Evolutionary conservation across 2,329 filamentous ascomycete genomes (phyloP).

Genomic region (Calonectria pseudoturangicola): DNA sequence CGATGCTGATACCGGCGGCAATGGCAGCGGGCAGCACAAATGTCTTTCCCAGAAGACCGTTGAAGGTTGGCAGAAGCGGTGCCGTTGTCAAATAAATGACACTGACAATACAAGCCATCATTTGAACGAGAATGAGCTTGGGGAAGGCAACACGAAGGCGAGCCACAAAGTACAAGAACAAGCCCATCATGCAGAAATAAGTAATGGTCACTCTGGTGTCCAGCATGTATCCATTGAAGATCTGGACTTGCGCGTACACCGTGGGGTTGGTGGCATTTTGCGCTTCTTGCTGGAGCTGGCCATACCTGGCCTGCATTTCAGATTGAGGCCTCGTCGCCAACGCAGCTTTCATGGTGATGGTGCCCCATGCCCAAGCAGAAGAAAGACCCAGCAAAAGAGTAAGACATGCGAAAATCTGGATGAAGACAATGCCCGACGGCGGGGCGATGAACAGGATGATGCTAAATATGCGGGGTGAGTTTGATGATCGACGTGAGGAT

Average conservation of each 20-base stretch:
- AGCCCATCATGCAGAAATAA: constrained; percentile 47
- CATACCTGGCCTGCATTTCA: constrained; percentile 42
- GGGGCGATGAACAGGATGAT: constrained; percentile 49
- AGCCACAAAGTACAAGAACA: constrained; percentile 52
- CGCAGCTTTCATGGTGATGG: constrained; percentile 48
- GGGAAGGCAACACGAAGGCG: constrained; percentile 66
- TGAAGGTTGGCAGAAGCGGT: constrained; percentile 64
- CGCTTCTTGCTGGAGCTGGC: constrained; percentile 38
- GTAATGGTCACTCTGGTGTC: constrained; percentile 45
- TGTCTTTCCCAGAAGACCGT: constrained; percentile 57
- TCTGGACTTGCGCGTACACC: constrained; percentile 37
- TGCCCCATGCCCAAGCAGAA: constrained; percentile 46
- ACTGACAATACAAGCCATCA: constrained; percentile 69
- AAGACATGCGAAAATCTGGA: constrained; percentile 42
- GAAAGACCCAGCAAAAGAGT: constrained; percentile 42
- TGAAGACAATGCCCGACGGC: constrained; percentile 48
- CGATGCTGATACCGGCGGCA: constrained; percentile 66
- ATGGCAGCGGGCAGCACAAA: constrained; percentile 62
- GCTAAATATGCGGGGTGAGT: constrained; percentile 23
- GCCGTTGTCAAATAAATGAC: constrained; percentile 67
- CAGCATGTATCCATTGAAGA: constrained; percentile 46
- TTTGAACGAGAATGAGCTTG: constrained; percentile 65
- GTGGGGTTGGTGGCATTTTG: constrained; percentile 46
- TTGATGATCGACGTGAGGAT: too few relatives aligned
- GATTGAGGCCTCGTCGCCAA: constrained; percentile 44